Evolutionary conservation across 1,284 basidiomycete genomes (phyloP).

Genomic region (Irpex sp.): DNA sequence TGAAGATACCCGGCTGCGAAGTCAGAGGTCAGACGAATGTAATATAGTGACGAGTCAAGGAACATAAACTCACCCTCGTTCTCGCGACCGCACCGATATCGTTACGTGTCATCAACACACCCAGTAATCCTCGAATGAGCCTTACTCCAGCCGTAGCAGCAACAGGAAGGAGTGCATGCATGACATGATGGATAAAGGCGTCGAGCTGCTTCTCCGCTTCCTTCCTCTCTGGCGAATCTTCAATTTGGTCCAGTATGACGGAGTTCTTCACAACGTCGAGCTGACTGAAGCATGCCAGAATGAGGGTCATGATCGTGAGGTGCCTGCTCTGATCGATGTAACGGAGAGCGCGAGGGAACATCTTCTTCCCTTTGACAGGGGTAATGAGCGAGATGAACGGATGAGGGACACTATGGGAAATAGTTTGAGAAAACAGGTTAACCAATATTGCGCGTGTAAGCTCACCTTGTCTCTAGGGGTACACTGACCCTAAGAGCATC

Average conservation of each 20-base stretch:
- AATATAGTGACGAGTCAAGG: conserved; percentile 4
- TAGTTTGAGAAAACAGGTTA: background rate
- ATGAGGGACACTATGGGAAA: conserved; percentile 73
- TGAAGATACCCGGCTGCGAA: conserved; percentile 80
- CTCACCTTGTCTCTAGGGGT: conserved; percentile 82
- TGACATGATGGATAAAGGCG: conserved; percentile 79
- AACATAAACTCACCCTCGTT: conserved; percentile 57
- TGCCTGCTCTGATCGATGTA: conserved; percentile 78
- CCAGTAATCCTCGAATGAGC: conserved; percentile 83
- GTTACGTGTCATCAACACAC: conserved; percentile 79
- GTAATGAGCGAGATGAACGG: conserved; percentile 92
- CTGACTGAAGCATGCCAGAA: conserved; percentile 92
- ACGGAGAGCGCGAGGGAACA: conserved; percentile 87
- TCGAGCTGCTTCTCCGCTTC: conserved; percentile 87
- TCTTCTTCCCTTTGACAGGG: conserved; percentile 89
- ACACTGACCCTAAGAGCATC: conserved; percentile 80
- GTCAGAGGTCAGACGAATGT: background rate
- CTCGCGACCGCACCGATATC: conserved; percentile 69
- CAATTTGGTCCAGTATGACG: conserved; percentile 58
- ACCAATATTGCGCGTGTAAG: conserved; percentile 1
- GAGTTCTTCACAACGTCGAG: conserved; percentile 85
- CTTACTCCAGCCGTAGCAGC: conserved; percentile 76
- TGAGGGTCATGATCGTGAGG: conserved; percentile 84
- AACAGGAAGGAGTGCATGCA: conserved; percentile 83
- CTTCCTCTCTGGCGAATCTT: conserved; percentile 59